Evolutionary conservation across 2,329 filamentous ascomycete species (phyloP).

Genomic region (Fusarium concolor): DNA sequence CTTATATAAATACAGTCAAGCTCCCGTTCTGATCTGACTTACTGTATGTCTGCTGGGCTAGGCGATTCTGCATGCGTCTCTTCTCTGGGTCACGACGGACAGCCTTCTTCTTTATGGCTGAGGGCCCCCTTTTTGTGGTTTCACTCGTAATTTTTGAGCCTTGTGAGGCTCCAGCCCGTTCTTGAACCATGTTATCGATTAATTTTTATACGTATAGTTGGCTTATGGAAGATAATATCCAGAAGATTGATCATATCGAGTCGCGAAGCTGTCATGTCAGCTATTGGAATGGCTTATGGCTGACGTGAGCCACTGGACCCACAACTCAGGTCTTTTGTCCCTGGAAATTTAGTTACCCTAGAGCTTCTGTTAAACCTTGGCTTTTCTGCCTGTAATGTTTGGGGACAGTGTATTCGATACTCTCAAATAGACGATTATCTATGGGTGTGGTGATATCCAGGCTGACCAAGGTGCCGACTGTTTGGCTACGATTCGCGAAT

Average conservation of each 20-base stretch:
- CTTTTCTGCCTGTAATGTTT: not conserved
- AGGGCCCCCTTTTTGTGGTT: not conserved
- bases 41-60: constrained; percentile 65
- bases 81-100: constrained; percentile 44
- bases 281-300: constrained; percentile 31
- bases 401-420: too few relatives aligned
- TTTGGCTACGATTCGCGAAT: constrained; percentile 14
- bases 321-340: not conserved
- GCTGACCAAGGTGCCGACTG: not conserved
- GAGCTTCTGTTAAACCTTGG: not conserved
- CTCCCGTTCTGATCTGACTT: constrained; percentile 37
- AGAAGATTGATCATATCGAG: not conserved
- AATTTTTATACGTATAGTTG: not conserved
- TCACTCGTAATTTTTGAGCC: not conserved
- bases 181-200: constrained; percentile 26
- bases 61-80: constrained; percentile 45
- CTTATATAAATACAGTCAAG: not conserved
- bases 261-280: constrained; percentile 29
- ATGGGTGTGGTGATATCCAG: constrained; percentile 10
- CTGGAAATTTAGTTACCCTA: constrained; percentile 1
- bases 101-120: constrained; percentile 23
- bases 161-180: not conserved
- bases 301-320: constrained; percentile 43
- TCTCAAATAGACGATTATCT: not conserved
- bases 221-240: not conserved